Percentiles rank a stretch among this genome's conserved stretches.
phyloP scores from a whole-genome alignment of 108 stramenopile genomes.

The Halocafeteria seosinensis region DNA sequence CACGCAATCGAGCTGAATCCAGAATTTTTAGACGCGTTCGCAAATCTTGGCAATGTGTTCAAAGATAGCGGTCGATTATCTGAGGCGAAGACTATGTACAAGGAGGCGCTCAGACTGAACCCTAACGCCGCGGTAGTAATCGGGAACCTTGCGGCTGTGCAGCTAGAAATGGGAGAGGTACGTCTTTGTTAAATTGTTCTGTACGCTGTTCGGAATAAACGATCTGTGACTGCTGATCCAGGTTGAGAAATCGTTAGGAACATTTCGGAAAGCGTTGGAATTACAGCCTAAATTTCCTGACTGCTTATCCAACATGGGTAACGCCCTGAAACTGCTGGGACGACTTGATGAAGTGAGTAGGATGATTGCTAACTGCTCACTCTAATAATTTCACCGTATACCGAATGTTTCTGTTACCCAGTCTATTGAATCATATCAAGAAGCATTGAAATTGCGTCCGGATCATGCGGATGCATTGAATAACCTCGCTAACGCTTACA shows the following conservation, averaged over 20 bases:
- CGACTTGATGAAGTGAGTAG: constrained; percentile 25
- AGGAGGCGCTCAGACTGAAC: constrained; percentile 21
- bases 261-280: constrained; percentile 39
- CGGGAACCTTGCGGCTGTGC: constrained; percentile 43
- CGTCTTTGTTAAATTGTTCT: constrained; percentile 41
- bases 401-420: constrained; percentile 43
- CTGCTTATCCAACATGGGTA: constrained; percentile 41
- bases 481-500: constrained; percentile 45
- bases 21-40: constrained; percentile 45
- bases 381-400: constrained; percentile 34
- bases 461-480: constrained; percentile 36
- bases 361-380: constrained; percentile 22
- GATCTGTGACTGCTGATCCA: constrained; percentile 42
- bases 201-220: constrained; percentile 35
- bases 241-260: constrained; percentile 31
- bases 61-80: constrained; percentile 28
- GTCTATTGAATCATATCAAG: constrained; percentile 41
- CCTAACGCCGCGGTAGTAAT: constrained; percentile 49
- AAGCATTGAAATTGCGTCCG: constrained; percentile 38
- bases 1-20: constrained; percentile 50
- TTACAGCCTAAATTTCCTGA: constrained; percentile 44
- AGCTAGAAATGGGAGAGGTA: constrained; percentile 36
- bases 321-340: constrained; percentile 41
- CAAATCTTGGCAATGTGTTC: constrained; percentile 46
- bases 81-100: constrained; percentile 41